Conservation (phyloP, 257 asterid species). For the Capsicum baccatum region DNA sequence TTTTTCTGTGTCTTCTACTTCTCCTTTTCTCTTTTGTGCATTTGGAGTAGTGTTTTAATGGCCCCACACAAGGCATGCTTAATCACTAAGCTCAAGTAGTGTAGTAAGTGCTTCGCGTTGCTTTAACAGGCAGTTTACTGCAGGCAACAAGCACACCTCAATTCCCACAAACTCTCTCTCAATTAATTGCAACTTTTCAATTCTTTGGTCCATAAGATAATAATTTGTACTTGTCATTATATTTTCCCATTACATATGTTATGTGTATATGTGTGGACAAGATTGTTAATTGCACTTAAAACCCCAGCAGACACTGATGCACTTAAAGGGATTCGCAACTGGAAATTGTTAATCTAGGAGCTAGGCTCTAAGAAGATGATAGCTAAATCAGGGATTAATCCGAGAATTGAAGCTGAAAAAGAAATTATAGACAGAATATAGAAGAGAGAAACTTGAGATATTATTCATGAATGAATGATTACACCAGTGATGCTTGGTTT, state of each 20-base stretch:
- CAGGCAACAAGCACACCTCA: background rate
- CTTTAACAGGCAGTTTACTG: background rate
- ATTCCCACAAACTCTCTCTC: background rate
- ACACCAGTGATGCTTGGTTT: no score
- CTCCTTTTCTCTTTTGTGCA: background rate
- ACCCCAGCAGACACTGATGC: background rate
- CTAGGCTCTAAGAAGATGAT: no score
- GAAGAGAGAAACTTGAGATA: no score
- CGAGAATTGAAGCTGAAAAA: no score
- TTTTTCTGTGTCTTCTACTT: background rate
- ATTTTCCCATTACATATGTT: background rate
- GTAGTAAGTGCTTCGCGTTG: background rate
- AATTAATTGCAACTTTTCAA: background rate
- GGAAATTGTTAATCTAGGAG: no score
- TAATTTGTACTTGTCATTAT: background rate
- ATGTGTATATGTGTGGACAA: background rate
- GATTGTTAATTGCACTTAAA: background rate
- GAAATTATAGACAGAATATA: no score
- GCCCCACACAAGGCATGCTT: background rate
- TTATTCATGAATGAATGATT: no score
- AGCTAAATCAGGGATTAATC: no score
- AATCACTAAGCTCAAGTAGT: background rate
- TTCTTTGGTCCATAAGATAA: background rate
- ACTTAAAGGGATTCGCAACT: no score
- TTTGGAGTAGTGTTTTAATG: background rate